Base-by-base conservation (phyloP, 2,329 filamentous ascomycete species). In the Colletotrichum godetiae region DNA sequence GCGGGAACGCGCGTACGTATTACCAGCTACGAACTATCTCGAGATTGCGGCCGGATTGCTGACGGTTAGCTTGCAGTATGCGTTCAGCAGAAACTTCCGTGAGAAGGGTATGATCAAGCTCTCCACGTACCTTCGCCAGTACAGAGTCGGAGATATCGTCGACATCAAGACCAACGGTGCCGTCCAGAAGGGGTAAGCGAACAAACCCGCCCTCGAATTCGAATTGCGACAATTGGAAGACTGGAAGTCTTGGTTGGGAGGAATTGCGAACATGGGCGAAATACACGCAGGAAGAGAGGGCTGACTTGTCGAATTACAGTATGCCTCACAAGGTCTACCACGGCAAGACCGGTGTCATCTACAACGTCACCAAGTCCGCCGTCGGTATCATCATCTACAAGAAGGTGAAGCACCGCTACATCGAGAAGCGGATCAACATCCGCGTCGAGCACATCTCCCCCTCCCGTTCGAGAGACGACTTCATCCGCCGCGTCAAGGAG, bases 381-480 rank as follows among this genome's bases (percentile, higher is more conserved):
- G 95, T 99, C 85, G 97, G 97, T 83, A 94, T 99, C 87, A 98
- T 99, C 89, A 94, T 99, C 89, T 96, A 97, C 94, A 98, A 98
- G 92, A 95, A 97, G 88, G 97, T 99, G 86, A 95, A 95, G 89
- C 97, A 98, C 93, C 94, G 96, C 84, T 99, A 98, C 92, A 91
- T 99, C 86, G 97, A 99, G 94, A 99, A 99, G 95, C 96, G 97
- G 87, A 92, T 99, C 90, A 98, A 98, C 92, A 91, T 99, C 89
- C 95, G 97, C 85, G 88, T 98, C 87, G 97, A 99, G 93, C 97
- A 99, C 93, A 91, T 99, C 88, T 88, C 89, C 83, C 94, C 94
- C 85, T 98, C 96, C 80, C 94, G 97, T 86, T 98, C 96, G 83
- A 92, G 97, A 84, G 96, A 98, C 83, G 96, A 97, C 86, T 98